A percentile compares a stretch with the other conserved stretches of the same genome.
Conservation (phyloP, 2,329 filamentous ascomycete species). For the Cladosporium sp. region DNA sequence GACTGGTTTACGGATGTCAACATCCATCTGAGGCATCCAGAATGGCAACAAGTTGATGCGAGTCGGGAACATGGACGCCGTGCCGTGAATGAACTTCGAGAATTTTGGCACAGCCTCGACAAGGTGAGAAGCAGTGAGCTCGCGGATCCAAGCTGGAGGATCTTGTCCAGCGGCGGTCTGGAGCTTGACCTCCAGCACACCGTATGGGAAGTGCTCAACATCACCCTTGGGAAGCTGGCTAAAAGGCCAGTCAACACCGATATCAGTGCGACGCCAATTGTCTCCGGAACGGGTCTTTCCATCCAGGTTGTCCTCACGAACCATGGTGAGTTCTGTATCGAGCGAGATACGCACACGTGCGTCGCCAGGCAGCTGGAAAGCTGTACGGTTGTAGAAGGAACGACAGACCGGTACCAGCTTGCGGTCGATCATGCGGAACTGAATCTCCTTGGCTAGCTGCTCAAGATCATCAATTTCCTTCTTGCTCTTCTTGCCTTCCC, state of each 20-base stretch:
- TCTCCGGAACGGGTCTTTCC: slow-evolving; percentile 72
- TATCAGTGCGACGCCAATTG: slow-evolving; percentile 97
- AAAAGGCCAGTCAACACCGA: slow-evolving; percentile 95
- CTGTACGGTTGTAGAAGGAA: slow-evolving; percentile 97
- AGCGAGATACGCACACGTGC: slow-evolving; percentile 94
- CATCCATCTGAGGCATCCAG: slow-evolving; percentile 98
- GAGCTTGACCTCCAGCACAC: slow-evolving; percentile 93
- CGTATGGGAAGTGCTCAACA: slow-evolving; percentile 90
- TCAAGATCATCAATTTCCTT: slow-evolving; percentile 91
- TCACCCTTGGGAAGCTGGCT: slow-evolving; percentile 82
- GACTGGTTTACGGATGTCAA: slow-evolving; percentile 91
- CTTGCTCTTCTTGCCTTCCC: slow-evolving; percentile 89
- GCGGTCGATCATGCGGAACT: slow-evolving; percentile 87
- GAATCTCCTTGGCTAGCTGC: slow-evolving; percentile 84
- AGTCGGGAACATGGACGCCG: slow-evolving; percentile 79
- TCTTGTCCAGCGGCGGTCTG: slow-evolving; percentile 95
- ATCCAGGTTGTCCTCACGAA: slow-evolving; percentile 91
- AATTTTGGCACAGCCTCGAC: slow-evolving; percentile 99
- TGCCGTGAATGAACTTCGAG: slow-evolving; percentile 98
- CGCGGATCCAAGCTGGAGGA: slow-evolving; percentile 92
- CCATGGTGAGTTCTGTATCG: slow-evolving; percentile 93
- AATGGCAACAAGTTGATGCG: slow-evolving; percentile 89
- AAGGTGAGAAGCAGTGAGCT: slow-evolving; percentile 87
- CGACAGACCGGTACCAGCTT: slow-evolving; percentile 86
- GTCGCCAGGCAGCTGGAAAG: slow-evolving; percentile 95